A percentile compares a stretch with the other conserved stretches of the same genome.
These are phyloP conservation scores for Perilla frutescens DNA, from an alignment of 257 asterid genomes.

Conservation along the genomic window DNA sequence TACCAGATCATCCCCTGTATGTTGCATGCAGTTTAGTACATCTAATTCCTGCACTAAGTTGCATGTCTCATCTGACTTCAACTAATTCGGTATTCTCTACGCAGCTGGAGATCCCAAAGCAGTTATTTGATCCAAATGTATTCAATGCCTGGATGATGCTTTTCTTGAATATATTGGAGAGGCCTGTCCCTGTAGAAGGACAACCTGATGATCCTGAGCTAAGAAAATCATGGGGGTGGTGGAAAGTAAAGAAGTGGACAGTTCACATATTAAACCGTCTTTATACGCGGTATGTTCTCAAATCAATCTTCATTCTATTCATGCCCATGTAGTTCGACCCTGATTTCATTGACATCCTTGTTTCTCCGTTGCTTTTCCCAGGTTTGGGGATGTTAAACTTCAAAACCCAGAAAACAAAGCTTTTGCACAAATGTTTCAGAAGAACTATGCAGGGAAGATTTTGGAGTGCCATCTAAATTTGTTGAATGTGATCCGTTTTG, in stretches of 20 bases:
- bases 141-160: conserved; percentile 98
- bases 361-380: conserved; percentile 37
- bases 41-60: conserved; percentile 25
- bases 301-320: conserved; percentile 22
- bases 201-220: conserved; percentile 89
- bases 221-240: conserved; percentile 99
- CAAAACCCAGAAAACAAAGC: conserved; percentile 93
- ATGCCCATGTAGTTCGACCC: neutral
- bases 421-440: conserved; percentile 98
- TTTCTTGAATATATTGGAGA: conserved; percentile 84
- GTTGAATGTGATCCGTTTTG: conserved; percentile 80
- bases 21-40: neutral
- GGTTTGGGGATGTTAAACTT: conserved; percentile 94
- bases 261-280: conserved; percentile 92
- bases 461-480: conserved; percentile 92
- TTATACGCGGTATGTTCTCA: conserved; percentile 71
- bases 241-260: conserved; percentile 99
- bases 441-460: conserved; percentile 91
- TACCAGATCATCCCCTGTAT: neutral
- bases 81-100: conserved; percentile 28
- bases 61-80: conserved; percentile 6
- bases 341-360: conserved; percentile 10
- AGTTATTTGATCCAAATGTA: conserved; percentile 81
- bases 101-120: conserved; percentile 97
- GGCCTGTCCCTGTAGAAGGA: conserved; percentile 95